These are phyloP conservation scores for Rosa persica DNA, from an alignment of 306 rosid species.

Conservation along the genomic window DNA sequence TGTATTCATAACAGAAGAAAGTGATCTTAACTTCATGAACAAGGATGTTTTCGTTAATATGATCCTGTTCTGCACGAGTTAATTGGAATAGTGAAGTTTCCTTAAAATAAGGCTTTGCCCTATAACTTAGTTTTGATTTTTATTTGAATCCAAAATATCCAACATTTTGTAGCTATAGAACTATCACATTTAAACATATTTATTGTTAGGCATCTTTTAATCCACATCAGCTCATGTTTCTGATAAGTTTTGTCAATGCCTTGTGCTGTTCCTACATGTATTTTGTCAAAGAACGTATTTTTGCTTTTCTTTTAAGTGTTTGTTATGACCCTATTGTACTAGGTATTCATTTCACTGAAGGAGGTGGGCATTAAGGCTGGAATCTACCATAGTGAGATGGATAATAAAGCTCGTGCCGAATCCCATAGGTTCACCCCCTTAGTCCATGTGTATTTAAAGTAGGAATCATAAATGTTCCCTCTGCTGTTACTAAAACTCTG, in stretches of 20 bases:
- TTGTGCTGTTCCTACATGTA: slow-evolving; percentile 13
- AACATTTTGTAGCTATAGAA: background rate
- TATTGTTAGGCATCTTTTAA: background rate
- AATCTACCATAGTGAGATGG: slow-evolving; percentile 81
- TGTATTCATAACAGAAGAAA: background rate
- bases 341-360: slow-evolving; percentile 60
- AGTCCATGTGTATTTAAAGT: slow-evolving; percentile 26
- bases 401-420: slow-evolving; percentile 65
- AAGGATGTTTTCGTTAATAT: background rate
- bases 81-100: background rate
- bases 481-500: slow-evolving; percentile 21
- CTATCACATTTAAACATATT: slow-evolving; percentile 9
- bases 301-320: slow-evolving; percentile 1
- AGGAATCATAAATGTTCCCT: slow-evolving; percentile 21
- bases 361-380: slow-evolving; percentile 70
- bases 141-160: background rate
- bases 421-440: slow-evolving; percentile 68
- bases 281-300: slow-evolving; percentile 16
- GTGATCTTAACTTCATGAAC: background rate
- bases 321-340: slow-evolving; percentile 19
- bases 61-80: background rate
- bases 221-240: slow-evolving; percentile 7
- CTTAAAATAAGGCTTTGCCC: background rate
- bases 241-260: slow-evolving; percentile 11
- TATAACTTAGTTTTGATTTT: background rate